phyloP scores from a whole-genome alignment of 495 filamentous ascomycete genomes.

The Podospora bellae-mahoneyi region DNA sequence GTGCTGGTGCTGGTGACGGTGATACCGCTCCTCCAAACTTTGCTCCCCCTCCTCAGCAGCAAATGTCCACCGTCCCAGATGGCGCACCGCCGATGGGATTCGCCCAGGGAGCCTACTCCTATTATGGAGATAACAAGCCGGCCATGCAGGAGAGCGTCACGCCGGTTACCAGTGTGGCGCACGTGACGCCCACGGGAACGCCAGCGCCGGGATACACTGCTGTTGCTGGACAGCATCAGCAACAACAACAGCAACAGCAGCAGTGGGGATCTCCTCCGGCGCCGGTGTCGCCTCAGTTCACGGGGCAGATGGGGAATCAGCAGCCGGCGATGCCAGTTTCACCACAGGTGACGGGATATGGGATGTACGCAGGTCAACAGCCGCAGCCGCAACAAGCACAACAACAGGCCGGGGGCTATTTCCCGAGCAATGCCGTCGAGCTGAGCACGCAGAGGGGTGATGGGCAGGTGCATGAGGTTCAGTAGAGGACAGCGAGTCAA shows the following conservation, averaged over 20 bases:
- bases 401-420: neutral
- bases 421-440: conserved; percentile 9
- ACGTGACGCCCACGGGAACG: neutral
- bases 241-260: neutral
- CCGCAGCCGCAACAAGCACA: neutral
- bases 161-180: neutral
- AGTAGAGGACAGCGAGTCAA: neutral
- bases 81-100: neutral
- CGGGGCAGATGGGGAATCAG: neutral
- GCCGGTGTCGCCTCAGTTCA: neutral
- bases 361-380: neutral
- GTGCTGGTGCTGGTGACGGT: neutral
- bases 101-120: neutral
- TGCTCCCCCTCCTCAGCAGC: neutral
- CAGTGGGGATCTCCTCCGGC: neutral
- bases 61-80: neutral
- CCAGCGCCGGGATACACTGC: neutral
- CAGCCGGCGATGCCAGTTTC: neutral
- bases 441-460: conserved; percentile 21
- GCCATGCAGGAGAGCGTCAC: conserved; percentile 2
- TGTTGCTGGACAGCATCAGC: neutral
- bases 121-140: neutral
- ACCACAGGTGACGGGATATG: conserved; percentile 1
- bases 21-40: neutral
- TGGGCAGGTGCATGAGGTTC: conserved; percentile 23